Evolutionary conservation across 352 stramenopile genomes (phyloP), one percentile per base, ranked within the genome.

Genomic region (Pythium myriotylum): DNA sequence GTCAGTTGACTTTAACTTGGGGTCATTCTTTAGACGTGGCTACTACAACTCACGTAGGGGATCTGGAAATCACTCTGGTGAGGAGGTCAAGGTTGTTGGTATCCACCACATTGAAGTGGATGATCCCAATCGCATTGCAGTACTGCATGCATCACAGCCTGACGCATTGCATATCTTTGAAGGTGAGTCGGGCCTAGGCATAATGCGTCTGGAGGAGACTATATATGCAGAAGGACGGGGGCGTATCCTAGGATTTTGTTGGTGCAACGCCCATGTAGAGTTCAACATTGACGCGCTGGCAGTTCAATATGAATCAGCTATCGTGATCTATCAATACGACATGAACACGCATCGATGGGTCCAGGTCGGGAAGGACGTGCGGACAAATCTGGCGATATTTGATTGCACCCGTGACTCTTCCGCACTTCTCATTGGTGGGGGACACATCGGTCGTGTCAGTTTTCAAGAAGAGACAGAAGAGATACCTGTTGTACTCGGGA

Each of bases 321-420:
- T 86, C 12, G 82, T 91, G 27, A 83, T 95, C 49, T 93, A 92
- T 57, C 80, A 91, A 64, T 93, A 92, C 54, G 81, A 90, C 50
- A 86, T 81, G 59, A 77, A 73, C 27, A 23, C 55, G 9, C 79
- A 88, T 57, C 56, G 62, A 12, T 94, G 81, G 81, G 45, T 62
- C 3, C 75, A 89, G 47, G 69, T 93, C 16, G 81, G 82, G 10
- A 75, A 87, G 51, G 81, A 86, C 20, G 81, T 92, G 20, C 47
- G 71, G 22, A 91, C 68, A 2, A 59, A 67, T 6, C 63, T 85
- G 2, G 67, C 79, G 41, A 68, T 91, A 14, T 92, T 95, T 40
- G 86, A 95, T 62, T 95, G 86, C 52, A 91, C 84, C 13, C 74
- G 84, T 42, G 86, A 95, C 56, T 88, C 86, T 19, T 95, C 86